phyloP scores from a whole-genome alignment of 2,329 filamentous ascomycete species.

The Colletotrichum simmondsii region DNA sequence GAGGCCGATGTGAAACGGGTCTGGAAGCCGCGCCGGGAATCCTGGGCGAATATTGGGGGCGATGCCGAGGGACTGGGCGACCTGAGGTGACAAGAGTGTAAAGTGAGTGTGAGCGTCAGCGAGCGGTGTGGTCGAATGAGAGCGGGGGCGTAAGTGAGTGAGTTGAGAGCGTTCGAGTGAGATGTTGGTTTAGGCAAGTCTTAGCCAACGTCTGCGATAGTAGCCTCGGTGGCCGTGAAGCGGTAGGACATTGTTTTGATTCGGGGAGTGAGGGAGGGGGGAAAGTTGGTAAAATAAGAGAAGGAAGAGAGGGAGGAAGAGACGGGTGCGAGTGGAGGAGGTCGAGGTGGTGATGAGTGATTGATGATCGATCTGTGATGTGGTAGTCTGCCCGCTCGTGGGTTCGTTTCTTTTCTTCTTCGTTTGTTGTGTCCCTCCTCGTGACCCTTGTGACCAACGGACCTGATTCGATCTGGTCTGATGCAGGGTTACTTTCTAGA shows the following conservation, averaged over 20 bases:
- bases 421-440: slow-evolving; percentile 6
- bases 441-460: slow-evolving; percentile 4
- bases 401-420: slow-evolving; percentile 22
- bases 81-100: slow-evolving; percentile 9
- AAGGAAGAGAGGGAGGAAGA: not conserved
- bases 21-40: slow-evolving; percentile 20
- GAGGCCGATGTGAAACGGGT: slow-evolving; percentile 31
- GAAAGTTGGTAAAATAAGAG: not conserved
- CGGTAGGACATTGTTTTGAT: slow-evolving; percentile 25
- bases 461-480: slow-evolving; percentile 1
- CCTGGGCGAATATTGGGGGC: slow-evolving; percentile 2
- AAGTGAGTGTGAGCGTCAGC: not conserved
- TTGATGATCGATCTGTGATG: slow-evolving; percentile 26
- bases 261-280: not conserved
- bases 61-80: slow-evolving; percentile 9
- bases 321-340: not conserved
- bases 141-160: not conserved
- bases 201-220: slow-evolving; percentile 30
- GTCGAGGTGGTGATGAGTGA: slow-evolving; percentile 2
- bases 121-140: not conserved
- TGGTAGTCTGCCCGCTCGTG: slow-evolving; percentile 14
- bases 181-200: not conserved
- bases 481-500: slow-evolving; percentile 15
- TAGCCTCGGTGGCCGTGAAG: slow-evolving; percentile 31
- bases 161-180: not conserved